Evolutionary conservation across 2,329 filamentous ascomycete genomes (phyloP).

Genomic region (Aspergillus awamori): DNA sequence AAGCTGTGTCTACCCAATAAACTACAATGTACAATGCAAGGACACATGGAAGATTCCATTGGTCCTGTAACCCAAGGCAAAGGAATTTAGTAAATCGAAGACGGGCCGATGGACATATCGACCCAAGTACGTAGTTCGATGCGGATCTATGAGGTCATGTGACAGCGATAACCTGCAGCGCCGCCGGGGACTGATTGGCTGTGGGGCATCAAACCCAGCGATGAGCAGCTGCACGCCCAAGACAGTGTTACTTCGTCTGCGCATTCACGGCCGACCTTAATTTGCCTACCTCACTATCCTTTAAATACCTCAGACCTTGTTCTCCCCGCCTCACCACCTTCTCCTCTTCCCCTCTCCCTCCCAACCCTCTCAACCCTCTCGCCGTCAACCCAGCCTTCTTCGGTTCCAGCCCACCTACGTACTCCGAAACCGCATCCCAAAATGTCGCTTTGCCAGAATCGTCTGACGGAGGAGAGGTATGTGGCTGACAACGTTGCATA

Average conservation of each 20-base stretch:
- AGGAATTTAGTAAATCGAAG: not conserved
- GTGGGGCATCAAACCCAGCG: slow-evolving; percentile 20
- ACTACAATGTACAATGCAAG: not conserved
- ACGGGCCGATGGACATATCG: not conserved
- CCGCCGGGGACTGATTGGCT: slow-evolving; percentile 21
- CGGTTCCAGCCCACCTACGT: not conserved
- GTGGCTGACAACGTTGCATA: slow-evolving; percentile 29
- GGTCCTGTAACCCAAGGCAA: not conserved
- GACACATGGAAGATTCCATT: not conserved
- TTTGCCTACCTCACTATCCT: not conserved
- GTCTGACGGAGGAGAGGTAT: slow-evolving; percentile 85
- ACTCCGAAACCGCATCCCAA: slow-evolving; percentile 52
- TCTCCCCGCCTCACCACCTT: slow-evolving; percentile 6
- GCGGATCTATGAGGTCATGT: slow-evolving; percentile 14
- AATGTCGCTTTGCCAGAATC: slow-evolving; percentile 88
- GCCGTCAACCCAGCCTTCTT: not conserved
- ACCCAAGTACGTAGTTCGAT: not conserved
- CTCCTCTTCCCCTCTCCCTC: slow-evolving; percentile 1
- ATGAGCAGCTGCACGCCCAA: slow-evolving; percentile 4
- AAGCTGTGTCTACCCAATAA: no score
- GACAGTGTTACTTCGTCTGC: slow-evolving; percentile 9
- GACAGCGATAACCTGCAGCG: slow-evolving; percentile 7
- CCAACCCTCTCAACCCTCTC: not conserved
- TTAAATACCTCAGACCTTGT: not conserved
- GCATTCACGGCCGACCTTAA: slow-evolving; percentile 9